Percentiles rank a stretch among this genome's conserved stretches.
phyloP scores from a whole-genome alignment of 257 asterid genomes.

The Jasminum sambac region DNA sequence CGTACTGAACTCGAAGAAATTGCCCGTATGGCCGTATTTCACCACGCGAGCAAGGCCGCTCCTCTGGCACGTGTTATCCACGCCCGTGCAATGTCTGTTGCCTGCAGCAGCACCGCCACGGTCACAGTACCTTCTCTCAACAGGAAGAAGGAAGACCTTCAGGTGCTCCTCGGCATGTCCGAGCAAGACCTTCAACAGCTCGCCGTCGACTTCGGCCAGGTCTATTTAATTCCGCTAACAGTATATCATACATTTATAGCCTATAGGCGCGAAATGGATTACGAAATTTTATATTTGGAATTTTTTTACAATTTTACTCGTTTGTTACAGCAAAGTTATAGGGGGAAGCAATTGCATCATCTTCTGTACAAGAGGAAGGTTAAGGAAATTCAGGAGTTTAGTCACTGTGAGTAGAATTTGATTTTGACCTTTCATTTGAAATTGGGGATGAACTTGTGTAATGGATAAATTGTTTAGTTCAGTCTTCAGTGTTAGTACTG shows the following conservation, averaged over 20 bases:
- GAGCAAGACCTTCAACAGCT: constrained; percentile 76
- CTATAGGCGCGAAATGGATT: not conserved
- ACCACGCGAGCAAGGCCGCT: constrained; percentile 35
- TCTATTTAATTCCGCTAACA: constrained; percentile 16
- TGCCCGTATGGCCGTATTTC: constrained; percentile 53
- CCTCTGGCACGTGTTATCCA: constrained; percentile 50
- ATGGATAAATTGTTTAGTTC: constrained; percentile 5
- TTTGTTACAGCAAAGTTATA: constrained; percentile 62
- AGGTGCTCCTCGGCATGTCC: constrained; percentile 81
- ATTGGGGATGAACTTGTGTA: not conserved
- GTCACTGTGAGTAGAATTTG: constrained; percentile 52
- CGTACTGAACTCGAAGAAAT: constrained; percentile 19
- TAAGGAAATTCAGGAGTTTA: constrained; percentile 69
- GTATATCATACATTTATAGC: not conserved
- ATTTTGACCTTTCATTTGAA: not conserved
- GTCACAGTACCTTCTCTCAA: constrained; percentile 38
- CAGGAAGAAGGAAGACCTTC: constrained; percentile 44
- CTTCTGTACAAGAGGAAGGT: constrained; percentile 79
- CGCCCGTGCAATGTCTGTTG: constrained; percentile 42
- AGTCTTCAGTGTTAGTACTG: not conserved
- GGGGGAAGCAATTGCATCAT: constrained; percentile 91
- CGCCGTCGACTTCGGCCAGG: constrained; percentile 71
- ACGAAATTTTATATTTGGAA: not conserved
- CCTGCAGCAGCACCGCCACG: constrained; percentile 38
- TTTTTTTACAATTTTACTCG: not conserved